A percentile compares a stretch with the other conserved stretches of the same genome.
phyloP scores from a whole-genome alignment of 140 eudicot genomes.

The Bidens hawaiensis region DNA sequence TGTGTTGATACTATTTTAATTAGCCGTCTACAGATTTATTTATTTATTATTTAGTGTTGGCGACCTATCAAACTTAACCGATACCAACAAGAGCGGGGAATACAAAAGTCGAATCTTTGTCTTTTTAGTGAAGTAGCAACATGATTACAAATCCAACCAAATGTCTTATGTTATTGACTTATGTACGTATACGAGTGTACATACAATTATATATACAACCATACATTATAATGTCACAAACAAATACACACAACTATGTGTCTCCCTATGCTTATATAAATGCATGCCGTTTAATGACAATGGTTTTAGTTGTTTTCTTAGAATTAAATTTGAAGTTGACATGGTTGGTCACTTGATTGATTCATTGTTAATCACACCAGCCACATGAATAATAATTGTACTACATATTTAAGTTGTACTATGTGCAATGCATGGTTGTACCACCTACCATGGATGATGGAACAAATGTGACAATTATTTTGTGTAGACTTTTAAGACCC shows the following conservation, averaged over 20 bases:
- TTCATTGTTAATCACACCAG: conserved; percentile 14
- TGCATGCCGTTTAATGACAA: neutral
- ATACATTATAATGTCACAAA: too few species aligned
- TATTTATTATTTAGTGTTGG: too few species aligned
- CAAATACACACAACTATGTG: neutral
- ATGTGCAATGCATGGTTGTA: conserved; percentile 17
- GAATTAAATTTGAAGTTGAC: conserved; percentile 15
- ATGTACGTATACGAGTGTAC: too few species aligned
- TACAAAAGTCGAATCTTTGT: too few species aligned
- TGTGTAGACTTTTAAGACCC: conserved; percentile 17
- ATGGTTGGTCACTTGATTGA: conserved; percentile 21
- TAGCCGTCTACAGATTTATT: too few species aligned
- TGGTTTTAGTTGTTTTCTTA: neutral
- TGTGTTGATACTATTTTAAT: too few species aligned
- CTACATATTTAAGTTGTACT: conserved; percentile 1
- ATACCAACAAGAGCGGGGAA: neutral
- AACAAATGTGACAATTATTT: neutral
- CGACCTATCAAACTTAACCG: neutral
- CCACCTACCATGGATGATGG: neutral
- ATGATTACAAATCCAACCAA: neutral
- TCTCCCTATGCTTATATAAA: neutral
- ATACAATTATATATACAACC: too few species aligned
- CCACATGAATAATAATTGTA: conserved; percentile 11
- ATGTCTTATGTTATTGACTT: neutral
- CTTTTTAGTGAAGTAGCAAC: neutral